These are phyloP conservation scores for Penicillium sp. DNA, from an alignment of 2,329 filamentous ascomycete genomes.

Conservation along the genomic window DNA sequence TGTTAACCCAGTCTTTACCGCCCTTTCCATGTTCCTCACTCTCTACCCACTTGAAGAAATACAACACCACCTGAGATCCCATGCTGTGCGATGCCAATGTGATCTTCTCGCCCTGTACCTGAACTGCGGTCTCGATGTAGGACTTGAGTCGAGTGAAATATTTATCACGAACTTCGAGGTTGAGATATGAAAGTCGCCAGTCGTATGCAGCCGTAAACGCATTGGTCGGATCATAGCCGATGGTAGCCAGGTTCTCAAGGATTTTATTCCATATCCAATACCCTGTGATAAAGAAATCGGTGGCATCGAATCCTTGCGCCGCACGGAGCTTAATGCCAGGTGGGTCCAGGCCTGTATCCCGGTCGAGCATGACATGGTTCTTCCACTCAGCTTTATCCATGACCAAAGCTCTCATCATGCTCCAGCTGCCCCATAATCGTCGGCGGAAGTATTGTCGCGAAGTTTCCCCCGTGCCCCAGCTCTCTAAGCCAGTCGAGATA, in stretches of 20 bases:
- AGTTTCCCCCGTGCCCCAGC: slow-evolving; percentile 84
- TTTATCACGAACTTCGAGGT: slow-evolving; percentile 85
- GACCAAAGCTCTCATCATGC: slow-evolving; percentile 94
- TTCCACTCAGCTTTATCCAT: slow-evolving; percentile 95
- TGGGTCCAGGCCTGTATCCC: slow-evolving; percentile 84
- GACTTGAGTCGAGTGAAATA: slow-evolving; percentile 91
- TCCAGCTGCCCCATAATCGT: slow-evolving; percentile 96
- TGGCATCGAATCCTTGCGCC: slow-evolving; percentile 94
- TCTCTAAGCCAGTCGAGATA: slow-evolving; percentile 94
- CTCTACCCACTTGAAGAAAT: slow-evolving; percentile 80
- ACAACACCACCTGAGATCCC: slow-evolving; percentile 90
- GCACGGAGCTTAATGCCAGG: slow-evolving; percentile 86
- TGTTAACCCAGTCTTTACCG: slow-evolving; percentile 85
- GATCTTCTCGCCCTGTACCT: slow-evolving; percentile 73
- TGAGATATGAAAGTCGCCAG: slow-evolving; percentile 87
- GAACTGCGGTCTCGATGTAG: slow-evolving; percentile 80
- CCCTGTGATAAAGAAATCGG: slow-evolving; percentile 77
- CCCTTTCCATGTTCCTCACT: slow-evolving; percentile 73
- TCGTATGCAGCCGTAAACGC: slow-evolving; percentile 74
- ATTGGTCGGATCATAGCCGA: slow-evolving; percentile 87
- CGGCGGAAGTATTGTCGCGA: slow-evolving; percentile 92
- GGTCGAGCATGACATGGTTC: slow-evolving; percentile 94
- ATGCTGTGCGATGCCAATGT: slow-evolving; percentile 93
- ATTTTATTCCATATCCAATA: slow-evolving; percentile 99
- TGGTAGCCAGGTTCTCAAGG: slow-evolving; percentile 89